These are phyloP conservation scores for Royoungia palumana DNA, from an alignment of 768 basidiomycete species.

Conservation along the genomic window DNA sequence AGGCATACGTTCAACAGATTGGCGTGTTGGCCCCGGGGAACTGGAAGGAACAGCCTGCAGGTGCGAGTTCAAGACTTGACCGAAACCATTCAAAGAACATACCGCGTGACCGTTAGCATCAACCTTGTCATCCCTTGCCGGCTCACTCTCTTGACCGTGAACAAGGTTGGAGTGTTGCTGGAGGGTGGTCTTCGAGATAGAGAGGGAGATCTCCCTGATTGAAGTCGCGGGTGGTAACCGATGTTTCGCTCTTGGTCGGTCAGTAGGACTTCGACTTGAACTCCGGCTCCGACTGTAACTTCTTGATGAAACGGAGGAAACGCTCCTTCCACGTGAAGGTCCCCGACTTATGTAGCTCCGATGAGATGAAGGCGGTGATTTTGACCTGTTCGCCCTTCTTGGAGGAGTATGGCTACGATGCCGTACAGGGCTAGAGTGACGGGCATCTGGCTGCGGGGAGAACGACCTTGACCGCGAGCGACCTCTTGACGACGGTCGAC, in stretches of 20 bases:
- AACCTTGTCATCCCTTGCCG: slow-evolving; percentile 35
- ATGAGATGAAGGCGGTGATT: slow-evolving; percentile 44
- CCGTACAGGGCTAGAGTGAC: slow-evolving; percentile 47
- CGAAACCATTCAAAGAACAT: slow-evolving; percentile 5
- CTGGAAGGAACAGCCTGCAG: slow-evolving; percentile 17
- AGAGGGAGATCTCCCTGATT: slow-evolving; percentile 33
- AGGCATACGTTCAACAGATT: slow-evolving; percentile 32
- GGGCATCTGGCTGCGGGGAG: slow-evolving; percentile 57
- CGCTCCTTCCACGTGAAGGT: slow-evolving; percentile 41
- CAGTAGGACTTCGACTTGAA: slow-evolving; percentile 51
- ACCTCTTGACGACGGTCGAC: slow-evolving; percentile 59
- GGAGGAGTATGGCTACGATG: slow-evolving; percentile 49
- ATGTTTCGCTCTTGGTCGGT: slow-evolving; percentile 55
- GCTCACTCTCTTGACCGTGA: slow-evolving; percentile 21
- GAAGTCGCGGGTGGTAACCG: slow-evolving; percentile 54
- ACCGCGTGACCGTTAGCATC: slow-evolving; percentile 37
- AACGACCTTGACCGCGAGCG: slow-evolving; percentile 60
- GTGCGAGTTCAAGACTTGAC: slow-evolving; percentile 7
- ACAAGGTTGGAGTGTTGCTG: slow-evolving; percentile 20
- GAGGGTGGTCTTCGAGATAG: slow-evolving; percentile 30
- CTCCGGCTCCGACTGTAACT: slow-evolving; percentile 55
- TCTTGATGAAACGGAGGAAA: slow-evolving; percentile 52
- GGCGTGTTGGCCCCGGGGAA: slow-evolving; percentile 22
- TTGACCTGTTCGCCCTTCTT: slow-evolving; percentile 37
- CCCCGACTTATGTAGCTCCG: slow-evolving; percentile 37